Conservation (phyloP, 768 basidiomycete genomes). For the Calvatia gigantea region DNA sequence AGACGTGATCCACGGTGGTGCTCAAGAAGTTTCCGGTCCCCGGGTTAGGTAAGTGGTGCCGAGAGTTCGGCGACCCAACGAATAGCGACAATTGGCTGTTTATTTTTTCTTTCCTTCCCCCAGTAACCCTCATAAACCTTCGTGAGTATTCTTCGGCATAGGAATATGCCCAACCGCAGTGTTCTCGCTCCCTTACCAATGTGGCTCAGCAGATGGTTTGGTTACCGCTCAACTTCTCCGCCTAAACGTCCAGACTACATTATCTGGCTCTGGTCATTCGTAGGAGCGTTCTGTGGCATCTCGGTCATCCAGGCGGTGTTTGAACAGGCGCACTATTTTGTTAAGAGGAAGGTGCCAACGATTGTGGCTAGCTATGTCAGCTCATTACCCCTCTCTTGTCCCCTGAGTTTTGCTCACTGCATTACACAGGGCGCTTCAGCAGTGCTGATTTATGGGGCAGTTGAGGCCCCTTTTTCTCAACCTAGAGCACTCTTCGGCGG, state of each 20-base stretch:
- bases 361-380: slow-evolving; percentile 48
- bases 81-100: neutral
- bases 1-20: too few relatives aligned
- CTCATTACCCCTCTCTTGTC: neutral
- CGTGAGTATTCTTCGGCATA: neutral
- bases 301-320: slow-evolving; percentile 49
- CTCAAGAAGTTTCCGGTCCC: too few relatives aligned
- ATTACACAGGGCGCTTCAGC: slow-evolving; percentile 49
- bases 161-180: slow-evolving; percentile 3
- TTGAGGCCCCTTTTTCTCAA: slow-evolving; percentile 51
- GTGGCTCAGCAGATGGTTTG: slow-evolving; percentile 40
- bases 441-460: slow-evolving; percentile 49
- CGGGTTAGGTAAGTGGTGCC: too few relatives aligned
- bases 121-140: neutral
- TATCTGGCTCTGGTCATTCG: slow-evolving; percentile 49
- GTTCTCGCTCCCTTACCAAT: slow-evolving; percentile 32
- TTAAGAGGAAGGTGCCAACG: slow-evolving; percentile 38
- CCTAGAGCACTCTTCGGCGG: slow-evolving; percentile 49
- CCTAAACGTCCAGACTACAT: slow-evolving; percentile 29
- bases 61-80: too few relatives aligned
- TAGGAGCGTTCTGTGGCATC: slow-evolving; percentile 49
- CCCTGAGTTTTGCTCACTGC: neutral
- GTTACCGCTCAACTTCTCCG: slow-evolving; percentile 35
- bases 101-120: neutral
- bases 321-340: slow-evolving; percentile 44